phyloP scores from a whole-genome alignment of 202 grass and related monocot species.

The Brachypodium distachyon region DNA sequence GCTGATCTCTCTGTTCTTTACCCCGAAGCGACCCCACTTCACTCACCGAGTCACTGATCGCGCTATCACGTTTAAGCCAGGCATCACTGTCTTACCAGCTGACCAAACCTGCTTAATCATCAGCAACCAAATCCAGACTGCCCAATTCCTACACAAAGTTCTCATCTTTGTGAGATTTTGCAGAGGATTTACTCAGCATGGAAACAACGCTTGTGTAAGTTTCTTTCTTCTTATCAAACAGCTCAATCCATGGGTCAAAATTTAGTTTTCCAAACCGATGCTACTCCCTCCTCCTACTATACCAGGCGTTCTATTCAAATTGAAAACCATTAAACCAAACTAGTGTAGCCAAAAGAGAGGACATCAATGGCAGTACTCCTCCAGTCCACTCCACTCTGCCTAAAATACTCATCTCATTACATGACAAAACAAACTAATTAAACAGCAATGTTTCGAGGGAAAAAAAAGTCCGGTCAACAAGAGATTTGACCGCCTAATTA shows the following conservation, averaged over 20 bases:
- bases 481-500: constrained; percentile 32
- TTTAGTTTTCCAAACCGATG: too few species aligned
- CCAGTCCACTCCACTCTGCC: too few species aligned
- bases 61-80: not conserved
- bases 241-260: not conserved
- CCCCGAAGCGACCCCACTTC: not conserved
- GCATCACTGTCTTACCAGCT: not conserved
- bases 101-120: too few species aligned
- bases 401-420: constrained; percentile 23
- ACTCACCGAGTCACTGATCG: too few species aligned
- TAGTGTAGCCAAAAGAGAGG: not conserved
- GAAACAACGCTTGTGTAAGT: too few species aligned
- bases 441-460: not conserved
- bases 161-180: not conserved
- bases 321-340: not conserved
- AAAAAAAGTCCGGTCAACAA: constrained; percentile 21
- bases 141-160: not conserved
- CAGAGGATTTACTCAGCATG: too few species aligned
- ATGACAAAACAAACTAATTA: not conserved
- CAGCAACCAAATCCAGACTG: not conserved
- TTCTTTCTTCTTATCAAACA: not conserved
- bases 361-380: not conserved
- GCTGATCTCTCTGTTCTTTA: not conserved
- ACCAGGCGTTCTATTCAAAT: too few species aligned
- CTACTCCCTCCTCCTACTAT: too few species aligned